Evolutionary conservation across 805 yeast genomes (phyloP).

Genomic region (Ogataea pignaliae): DNA sequence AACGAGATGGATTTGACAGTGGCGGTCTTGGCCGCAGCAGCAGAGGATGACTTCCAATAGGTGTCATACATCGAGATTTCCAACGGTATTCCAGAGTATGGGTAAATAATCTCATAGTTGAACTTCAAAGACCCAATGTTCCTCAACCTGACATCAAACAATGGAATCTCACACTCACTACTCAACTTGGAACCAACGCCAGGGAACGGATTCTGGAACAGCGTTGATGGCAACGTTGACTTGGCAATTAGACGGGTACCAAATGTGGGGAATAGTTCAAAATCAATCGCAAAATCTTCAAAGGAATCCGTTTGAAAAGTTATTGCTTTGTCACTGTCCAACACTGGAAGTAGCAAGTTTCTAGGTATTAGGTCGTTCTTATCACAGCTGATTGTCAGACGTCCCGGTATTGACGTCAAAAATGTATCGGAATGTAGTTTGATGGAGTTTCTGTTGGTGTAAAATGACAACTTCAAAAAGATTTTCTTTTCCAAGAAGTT

Average conservation of each 20-base stretch:
- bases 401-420: slow-evolving; percentile 57
- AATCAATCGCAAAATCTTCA: slow-evolving; percentile 69
- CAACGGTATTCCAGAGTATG: slow-evolving; percentile 78
- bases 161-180: slow-evolving; percentile 53
- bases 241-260: slow-evolving; percentile 92
- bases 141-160: slow-evolving; percentile 76
- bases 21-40: slow-evolving; percentile 17
- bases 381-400: slow-evolving; percentile 76
- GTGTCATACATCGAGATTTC: slow-evolving; percentile 93
- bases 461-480: slow-evolving; percentile 71
- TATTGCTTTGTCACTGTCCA: slow-evolving; percentile 57
- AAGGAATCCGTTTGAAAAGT: slow-evolving; percentile 82
- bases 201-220: slow-evolving; percentile 34
- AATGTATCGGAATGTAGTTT: slow-evolving; percentile 41
- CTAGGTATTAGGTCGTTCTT: slow-evolving; percentile 83
- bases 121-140: slow-evolving; percentile 78
- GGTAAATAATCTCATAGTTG: slow-evolving; percentile 77
- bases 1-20: slow-evolving; percentile 47
- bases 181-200: slow-evolving; percentile 36
- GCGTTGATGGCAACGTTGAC: slow-evolving; percentile 67
- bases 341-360: slow-evolving; percentile 73
- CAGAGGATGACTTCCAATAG: slow-evolving; percentile 90
- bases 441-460: slow-evolving; percentile 42
- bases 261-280: slow-evolving; percentile 90
- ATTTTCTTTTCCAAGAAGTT: slow-evolving; percentile 89